Evolutionary conservation across 345 rosid species (phyloP), one percentile per base, ranked within the genome.

Genomic region (Ceriops tagal): DNA sequence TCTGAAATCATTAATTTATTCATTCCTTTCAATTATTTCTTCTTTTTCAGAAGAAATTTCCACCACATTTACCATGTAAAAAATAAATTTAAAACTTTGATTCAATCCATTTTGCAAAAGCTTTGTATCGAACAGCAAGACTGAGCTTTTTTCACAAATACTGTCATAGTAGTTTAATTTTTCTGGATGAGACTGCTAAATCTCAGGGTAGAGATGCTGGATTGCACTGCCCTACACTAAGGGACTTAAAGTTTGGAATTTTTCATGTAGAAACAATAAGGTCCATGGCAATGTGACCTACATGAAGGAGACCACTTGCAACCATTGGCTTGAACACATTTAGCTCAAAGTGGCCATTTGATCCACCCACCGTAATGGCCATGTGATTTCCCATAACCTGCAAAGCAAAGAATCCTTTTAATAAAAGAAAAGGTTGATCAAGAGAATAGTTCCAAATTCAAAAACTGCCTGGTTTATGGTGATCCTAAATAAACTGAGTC

Each of bases 321-420:
- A 93, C 89, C 97, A 93, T 87, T 47, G 97, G 97, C 86, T 93
- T 93, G 90, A 84, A 93, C 22, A 93, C 98, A 74, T 93, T 93
- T 65, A 91, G 69, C 61, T 93, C 98, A 68, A 93, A 93, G 77
- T 93, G 98, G 61, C 98, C 98, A 83, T 88, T 93, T 71, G 97
- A 84, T 68, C 98, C 97, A 71, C 97, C 97, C 75, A 93, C 86
- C 32, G 97, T 85, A 62, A 93, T 77, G 11, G 92, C 96, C 18
- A 89, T 92, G 76, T 91, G 92, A 84, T 93, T 93, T 65, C 98
- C 98, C 89, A 93, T 86, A 73, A 93, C 96, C 97, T 93, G 75
- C 78, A 78, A 73, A 46, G 61, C 28, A 58, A 79, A 59, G 53
- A 28, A 34, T 24, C 59, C 0, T 56, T 56, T 24, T 56, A 27